Percentiles rank a stretch among this genome's conserved stretches.
These are phyloP conservation scores for Xylaria sp. DNA, from an alignment of 2,329 filamentous ascomycete species.

Conservation along the genomic window DNA sequence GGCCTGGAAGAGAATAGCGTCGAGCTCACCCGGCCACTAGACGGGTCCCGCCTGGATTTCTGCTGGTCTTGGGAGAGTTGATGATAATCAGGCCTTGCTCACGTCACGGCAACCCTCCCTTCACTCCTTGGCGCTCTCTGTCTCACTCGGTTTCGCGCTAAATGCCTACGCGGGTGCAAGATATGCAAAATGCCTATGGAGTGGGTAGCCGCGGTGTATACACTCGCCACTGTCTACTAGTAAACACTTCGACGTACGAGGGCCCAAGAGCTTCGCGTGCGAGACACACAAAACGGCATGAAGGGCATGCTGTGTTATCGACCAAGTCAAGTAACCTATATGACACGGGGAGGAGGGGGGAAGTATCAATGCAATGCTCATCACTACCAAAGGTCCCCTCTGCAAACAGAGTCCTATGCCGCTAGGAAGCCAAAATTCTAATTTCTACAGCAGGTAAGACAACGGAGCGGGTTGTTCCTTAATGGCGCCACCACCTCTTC, in stretches of 20 bases:
- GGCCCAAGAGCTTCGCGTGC: not conserved
- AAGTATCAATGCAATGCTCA: not conserved
- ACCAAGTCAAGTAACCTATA: not conserved
- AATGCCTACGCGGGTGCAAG: not conserved
- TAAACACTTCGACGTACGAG: not conserved
- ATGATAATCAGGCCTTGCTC: conserved; percentile 31
- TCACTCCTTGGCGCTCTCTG: not conserved
- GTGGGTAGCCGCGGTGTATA: not conserved
- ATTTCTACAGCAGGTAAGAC: conserved; percentile 25
- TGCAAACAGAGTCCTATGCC: not conserved
- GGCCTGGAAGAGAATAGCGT: conserved; percentile 29
- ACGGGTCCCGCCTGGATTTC: conserved; percentile 18
- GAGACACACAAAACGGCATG: not conserved
- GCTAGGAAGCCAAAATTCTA: conserved; percentile 3
- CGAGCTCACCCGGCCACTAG: conserved; percentile 23
- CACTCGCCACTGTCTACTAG: not conserved
- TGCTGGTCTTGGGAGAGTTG: conserved; percentile 27
- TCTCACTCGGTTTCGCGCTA: not conserved
- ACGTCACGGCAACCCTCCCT: conserved; percentile 26
- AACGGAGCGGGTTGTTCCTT: conserved; percentile 31
- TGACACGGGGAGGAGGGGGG: not conserved
- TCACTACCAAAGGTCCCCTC: not conserved
- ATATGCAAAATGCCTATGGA: not conserved
- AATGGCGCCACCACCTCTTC: conserved; percentile 38
- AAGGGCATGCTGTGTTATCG: not conserved